phyloP scores from a whole-genome alignment of 1,284 basidiomycete species.

The Anthracocystis panici-leucophaei region DNA sequence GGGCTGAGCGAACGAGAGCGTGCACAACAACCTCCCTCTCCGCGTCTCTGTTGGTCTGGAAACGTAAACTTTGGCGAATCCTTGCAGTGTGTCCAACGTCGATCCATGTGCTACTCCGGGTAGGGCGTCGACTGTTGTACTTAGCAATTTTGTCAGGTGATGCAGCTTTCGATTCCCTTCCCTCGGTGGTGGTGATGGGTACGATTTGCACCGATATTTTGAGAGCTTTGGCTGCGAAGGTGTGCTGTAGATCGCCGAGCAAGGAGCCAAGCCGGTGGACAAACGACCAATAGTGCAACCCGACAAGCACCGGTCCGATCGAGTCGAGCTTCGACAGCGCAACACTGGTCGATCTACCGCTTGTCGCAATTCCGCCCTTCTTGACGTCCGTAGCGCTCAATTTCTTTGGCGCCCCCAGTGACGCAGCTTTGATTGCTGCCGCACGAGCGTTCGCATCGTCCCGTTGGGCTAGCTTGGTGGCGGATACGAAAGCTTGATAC shows the following conservation, averaged over 20 bases:
- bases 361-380: slow-evolving; percentile 18
- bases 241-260: slow-evolving; percentile 9
- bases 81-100: slow-evolving; percentile 1
- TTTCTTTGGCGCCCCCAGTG: slow-evolving; percentile 26
- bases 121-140: slow-evolving; percentile 10
- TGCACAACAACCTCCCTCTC: slow-evolving; percentile 13
- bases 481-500: slow-evolving; percentile 23
- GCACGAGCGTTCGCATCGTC: slow-evolving; percentile 18
- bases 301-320: slow-evolving; percentile 27
- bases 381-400: background rate
- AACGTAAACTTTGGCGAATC: slow-evolving; percentile 17
- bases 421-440: slow-evolving; percentile 19
- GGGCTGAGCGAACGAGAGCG: slow-evolving; percentile 20
- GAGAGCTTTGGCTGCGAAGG: background rate
- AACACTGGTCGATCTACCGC: slow-evolving; percentile 16
- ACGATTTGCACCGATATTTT: slow-evolving; percentile 14
- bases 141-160: background rate
- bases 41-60: background rate
- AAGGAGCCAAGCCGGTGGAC: slow-evolving; percentile 16
- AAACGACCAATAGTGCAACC: slow-evolving; percentile 51
- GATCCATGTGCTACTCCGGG: background rate
- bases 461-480: slow-evolving; percentile 5
- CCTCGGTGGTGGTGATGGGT: background rate
- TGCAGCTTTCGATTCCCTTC: background rate
- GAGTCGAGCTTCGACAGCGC: slow-evolving; percentile 18